Base-by-base conservation (phyloP, 768 basidiomycete species). In the Chlorophyllum brunneum region DNA sequence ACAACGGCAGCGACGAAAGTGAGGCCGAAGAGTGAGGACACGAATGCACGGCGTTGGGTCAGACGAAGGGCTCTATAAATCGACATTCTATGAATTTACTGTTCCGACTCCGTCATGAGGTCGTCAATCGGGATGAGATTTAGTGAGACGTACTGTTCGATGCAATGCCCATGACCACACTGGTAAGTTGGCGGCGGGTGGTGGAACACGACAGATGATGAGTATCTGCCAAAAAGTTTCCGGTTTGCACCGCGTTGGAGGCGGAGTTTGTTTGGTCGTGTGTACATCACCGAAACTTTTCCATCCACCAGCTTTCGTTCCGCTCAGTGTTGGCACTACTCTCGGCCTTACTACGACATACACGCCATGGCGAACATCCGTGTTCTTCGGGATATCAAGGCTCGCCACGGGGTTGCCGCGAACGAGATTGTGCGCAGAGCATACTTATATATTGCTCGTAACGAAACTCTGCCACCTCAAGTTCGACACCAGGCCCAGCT, bases 401-500 rank as follows among this genome's bases (percentile, higher is more conserved):
- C 86, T 20, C 85, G 89, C 45, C 64, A 78, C 16, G 82, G 83
- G 54, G 86, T 92, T 54, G 71, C 73, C 54, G 79, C 79, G 39
- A 84, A 85, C 64, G 95, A 98, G 66, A 75, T 95, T 41, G 74
- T 85, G 24, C 85, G 95, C 16, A 78, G 92, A 39, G 95, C 95
- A 0, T 95, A 95, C 68, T 83, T 98, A 44, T 93, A 85, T 69
- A 88, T 98, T 59, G 93, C 95, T 20, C 82, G 95, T 54, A 98
- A 98, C 70, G 84, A 90, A 65, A 81, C 86, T 1, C 71, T 98
- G n/a, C 85, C 93, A 13, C 76, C 91, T 2, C 85, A 90, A 64
- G 80, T 98, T 41, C 88, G 95, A 51, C 90, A 94, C 66, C 90
- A 94, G 59, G 95, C 95, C 13, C 94, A 97, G 67, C 72, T 98